phyloP scores from a whole-genome alignment of 31 red algal genomes.

The Asparagopsis taxiformis region DNA sequence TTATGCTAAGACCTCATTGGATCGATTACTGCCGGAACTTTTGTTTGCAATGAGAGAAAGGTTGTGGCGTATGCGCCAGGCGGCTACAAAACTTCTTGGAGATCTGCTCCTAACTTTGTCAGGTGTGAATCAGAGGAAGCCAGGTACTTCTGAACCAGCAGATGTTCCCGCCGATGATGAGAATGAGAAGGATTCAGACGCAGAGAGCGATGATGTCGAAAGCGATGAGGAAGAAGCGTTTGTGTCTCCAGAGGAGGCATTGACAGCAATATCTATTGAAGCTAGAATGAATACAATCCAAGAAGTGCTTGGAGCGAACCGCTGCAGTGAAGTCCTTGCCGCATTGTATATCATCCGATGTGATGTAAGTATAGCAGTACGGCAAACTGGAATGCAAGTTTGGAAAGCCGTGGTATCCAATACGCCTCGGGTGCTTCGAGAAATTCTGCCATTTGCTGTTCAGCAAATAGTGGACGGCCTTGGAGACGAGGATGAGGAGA shows the following conservation, averaged over 20 bases:
- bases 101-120: slow-evolving; percentile 83
- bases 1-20: slow-evolving; percentile 80
- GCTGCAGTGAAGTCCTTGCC: slow-evolving; percentile 76
- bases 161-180: slow-evolving; percentile 30
- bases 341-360: slow-evolving; percentile 86
- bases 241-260: slow-evolving; percentile 70
- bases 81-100: slow-evolving; percentile 78
- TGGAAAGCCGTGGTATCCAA: slow-evolving; percentile 93
- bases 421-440: slow-evolving; percentile 82
- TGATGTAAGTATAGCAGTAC: slow-evolving; percentile 81
- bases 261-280: slow-evolving; percentile 69
- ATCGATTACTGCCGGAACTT: slow-evolving; percentile 68
- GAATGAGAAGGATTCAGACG: slow-evolving; percentile 27
- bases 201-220: slow-evolving; percentile 30
- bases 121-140: slow-evolving; percentile 41
- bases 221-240: slow-evolving; percentile 42
- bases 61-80: slow-evolving; percentile 88
- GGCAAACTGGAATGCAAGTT: slow-evolving; percentile 79
- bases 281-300: slow-evolving; percentile 76
- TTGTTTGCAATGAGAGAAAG: slow-evolving; percentile 71
- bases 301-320: slow-evolving; percentile 60
- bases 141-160: slow-evolving; percentile 10
- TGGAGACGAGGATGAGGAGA: slow-evolving; percentile 80
- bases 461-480: slow-evolving; percentile 81
- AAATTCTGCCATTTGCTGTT: slow-evolving; percentile 84